Percentiles rank a stretch among this genome's conserved stretches.
These are phyloP conservation scores for Neurospora sp. DNA, from an alignment of 2,329 filamentous ascomycete species.

Conservation along the genomic window DNA sequence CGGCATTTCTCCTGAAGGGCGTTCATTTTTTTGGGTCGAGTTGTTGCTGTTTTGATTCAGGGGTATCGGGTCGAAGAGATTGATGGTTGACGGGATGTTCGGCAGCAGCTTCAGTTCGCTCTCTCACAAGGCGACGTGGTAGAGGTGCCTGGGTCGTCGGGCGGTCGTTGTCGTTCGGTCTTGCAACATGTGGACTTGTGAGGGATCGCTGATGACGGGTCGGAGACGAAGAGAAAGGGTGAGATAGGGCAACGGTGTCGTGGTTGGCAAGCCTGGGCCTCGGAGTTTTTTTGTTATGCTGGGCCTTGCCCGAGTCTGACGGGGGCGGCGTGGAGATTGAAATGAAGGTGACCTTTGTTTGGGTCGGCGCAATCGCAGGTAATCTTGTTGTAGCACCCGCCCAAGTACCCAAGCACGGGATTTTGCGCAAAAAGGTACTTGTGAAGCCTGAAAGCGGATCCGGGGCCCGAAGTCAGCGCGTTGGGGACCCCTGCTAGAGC, in stretches of 20 bases:
- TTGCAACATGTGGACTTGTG: neutral
- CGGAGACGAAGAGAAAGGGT: neutral
- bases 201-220: neutral
- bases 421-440: neutral
- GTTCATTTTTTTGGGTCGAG: slow-evolving; percentile 38
- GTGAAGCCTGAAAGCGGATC: neutral
- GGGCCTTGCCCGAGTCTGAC: neutral
- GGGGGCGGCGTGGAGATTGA: neutral
- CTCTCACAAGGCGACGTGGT: neutral
- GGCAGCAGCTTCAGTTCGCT: neutral
- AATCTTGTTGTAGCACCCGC: neutral
- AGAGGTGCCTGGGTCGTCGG: neutral
- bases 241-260: neutral
- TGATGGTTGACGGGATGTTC: neutral
- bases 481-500: neutral
- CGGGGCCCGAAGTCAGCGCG: neutral
- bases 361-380: neutral
- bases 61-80: neutral
- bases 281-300: neutral
- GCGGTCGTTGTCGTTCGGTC: neutral
- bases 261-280: neutral
- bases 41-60: neutral
- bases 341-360: slow-evolving; percentile 1
- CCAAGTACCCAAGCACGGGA: neutral
- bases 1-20: slow-evolving; percentile 60